phyloP scores from a whole-genome alignment of 371 early-diverging fungal genomes.

The Thermomucor indicae-seudaticae region DNA sequence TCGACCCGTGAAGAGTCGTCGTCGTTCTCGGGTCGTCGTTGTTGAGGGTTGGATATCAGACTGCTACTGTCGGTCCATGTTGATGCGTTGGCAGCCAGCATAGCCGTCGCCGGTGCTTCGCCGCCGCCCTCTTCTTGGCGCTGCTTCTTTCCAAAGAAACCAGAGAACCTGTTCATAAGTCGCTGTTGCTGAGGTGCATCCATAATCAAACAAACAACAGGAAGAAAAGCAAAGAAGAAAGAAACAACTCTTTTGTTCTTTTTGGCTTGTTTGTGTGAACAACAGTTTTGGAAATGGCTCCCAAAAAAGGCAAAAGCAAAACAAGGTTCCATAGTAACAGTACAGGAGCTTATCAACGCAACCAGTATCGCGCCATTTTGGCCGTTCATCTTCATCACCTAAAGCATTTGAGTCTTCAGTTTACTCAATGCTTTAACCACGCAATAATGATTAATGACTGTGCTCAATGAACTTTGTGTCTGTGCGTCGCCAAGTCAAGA shows the following conservation, averaged over 20 bases:
- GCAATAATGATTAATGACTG: no score
- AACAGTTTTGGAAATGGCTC: background rate
- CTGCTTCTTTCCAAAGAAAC: conserved; percentile 11
- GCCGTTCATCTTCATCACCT: no score
- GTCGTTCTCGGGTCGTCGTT: background rate
- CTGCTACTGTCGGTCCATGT: background rate
- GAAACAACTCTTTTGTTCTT: no score
- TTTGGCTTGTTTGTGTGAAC: no score
- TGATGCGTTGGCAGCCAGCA: background rate
- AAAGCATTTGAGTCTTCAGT: no score
- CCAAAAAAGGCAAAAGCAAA: background rate
- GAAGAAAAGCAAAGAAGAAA: background rate
- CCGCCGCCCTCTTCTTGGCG: background rate
- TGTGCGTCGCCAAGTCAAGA: no score
- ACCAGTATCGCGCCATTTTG: background rate
- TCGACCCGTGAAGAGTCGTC: conserved; percentile 16
- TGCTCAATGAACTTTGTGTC: no score
- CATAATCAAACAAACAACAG: background rate
- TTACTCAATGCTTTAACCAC: no score
- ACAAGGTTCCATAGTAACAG: background rate
- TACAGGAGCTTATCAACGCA: background rate
- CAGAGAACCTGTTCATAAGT: conserved; percentile 18
- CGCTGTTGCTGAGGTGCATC: conserved; percentile 7
- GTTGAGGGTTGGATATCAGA: background rate
- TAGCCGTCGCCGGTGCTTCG: background rate